Evolutionary conservation across 805 yeast species (phyloP).

Genomic region (Cyberlindnera maritima): DNA sequence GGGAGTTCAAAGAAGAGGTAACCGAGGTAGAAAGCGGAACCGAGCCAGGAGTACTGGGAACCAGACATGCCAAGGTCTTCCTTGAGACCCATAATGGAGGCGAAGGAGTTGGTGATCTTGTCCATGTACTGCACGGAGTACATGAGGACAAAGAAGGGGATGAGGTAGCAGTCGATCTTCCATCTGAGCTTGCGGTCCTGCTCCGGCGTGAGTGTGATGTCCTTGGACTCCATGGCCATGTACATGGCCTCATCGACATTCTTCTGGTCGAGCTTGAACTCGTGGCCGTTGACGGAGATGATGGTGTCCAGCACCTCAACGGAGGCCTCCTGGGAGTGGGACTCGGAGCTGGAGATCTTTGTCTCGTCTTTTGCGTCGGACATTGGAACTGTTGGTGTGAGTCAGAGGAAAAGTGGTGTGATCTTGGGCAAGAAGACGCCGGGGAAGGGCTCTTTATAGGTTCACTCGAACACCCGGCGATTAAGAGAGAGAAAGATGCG

Average conservation of each 20-base stretch:
- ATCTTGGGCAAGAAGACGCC: not conserved
- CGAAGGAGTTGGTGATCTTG: conserved; percentile 45
- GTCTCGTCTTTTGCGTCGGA: conserved; percentile 2
- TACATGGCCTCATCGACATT: conserved; percentile 45
- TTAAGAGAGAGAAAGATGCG: too few relatives aligned
- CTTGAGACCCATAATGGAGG: conserved; percentile 51
- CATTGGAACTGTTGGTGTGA: not conserved
- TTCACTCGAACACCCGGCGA: too few relatives aligned
- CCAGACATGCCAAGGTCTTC: conserved; percentile 45
- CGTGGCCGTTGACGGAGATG: conserved; percentile 16
- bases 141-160: conserved; percentile 48
- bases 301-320: conserved; percentile 9
- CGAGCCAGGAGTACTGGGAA: conserved; percentile 48
- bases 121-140: conserved; percentile 60
- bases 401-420: not conserved
- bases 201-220: conserved; percentile 30
- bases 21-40: conserved; percentile 64
- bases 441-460: not conserved
- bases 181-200: conserved; percentile 36
- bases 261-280: conserved; percentile 12
- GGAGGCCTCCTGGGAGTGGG: not conserved
- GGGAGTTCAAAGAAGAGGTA: conserved; percentile 57
- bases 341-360: conserved; percentile 2
- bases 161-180: conserved; percentile 49
- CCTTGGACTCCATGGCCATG: conserved; percentile 35